These are phyloP conservation scores for Fusarium praegraminearum DNA, from an alignment of 2,329 filamentous ascomycete species.

Conservation along the genomic window DNA sequence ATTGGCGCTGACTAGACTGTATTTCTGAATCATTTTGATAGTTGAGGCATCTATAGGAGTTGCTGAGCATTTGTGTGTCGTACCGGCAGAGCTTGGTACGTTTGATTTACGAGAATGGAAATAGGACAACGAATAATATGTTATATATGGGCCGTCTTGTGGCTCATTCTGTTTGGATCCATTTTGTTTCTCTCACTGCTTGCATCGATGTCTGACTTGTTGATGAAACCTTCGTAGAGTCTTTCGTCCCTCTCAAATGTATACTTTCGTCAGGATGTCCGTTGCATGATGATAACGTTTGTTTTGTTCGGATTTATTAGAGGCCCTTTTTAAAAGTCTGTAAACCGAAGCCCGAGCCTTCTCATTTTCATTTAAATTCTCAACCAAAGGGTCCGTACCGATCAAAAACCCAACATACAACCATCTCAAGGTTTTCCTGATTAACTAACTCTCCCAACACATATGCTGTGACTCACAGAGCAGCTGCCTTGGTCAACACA, in stretches of 20 bases:
- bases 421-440: no score
- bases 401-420: no score
- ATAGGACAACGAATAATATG: constrained; percentile 26
- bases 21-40: not conserved
- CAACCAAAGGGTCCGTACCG: no score
- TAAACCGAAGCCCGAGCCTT: no score
- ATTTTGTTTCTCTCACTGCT: not conserved
- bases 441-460: no score
- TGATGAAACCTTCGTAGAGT: not conserved
- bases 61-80: constrained; percentile 6
- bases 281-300: not conserved
- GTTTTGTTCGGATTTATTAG: not conserved
- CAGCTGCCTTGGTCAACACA: no score
- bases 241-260: not conserved
- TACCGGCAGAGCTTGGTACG: not conserved
- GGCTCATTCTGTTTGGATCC: not conserved
- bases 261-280: constrained; percentile 1
- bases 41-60: constrained; percentile 26
- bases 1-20: constrained; percentile 64
- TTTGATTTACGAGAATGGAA: constrained; percentile 1
- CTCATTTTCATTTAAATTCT: no score
- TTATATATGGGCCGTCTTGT: not conserved
- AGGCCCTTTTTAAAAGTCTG: not conserved
- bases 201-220: not conserved
- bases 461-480: no score